Base-by-base conservation (phyloP, 805 yeast species). In the Wickerhamomyces rabaulensis region DNA sequence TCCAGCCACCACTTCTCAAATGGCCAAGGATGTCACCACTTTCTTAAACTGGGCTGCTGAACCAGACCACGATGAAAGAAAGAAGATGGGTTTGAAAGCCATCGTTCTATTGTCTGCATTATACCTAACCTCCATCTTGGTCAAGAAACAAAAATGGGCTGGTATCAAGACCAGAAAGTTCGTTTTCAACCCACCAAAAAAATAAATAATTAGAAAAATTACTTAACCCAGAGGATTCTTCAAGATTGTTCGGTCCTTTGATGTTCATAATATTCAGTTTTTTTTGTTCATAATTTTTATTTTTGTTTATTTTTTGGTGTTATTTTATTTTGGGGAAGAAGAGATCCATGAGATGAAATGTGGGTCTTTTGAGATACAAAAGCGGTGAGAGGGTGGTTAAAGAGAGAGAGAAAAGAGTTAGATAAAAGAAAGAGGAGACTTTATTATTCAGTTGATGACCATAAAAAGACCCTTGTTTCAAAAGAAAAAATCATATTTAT, bases 31-130 rank as follows among this genome's bases (percentile, higher is more conserved):
- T 71, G 99, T 94, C 48, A 74, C 89, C 53, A 82, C 89, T 45
- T 94, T 94, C 85, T 82, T 94, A 70, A 87, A 91, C 80, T 94
- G 99, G 99, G 89, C 97, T 55, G 75, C 97, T 49, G 97, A 90
- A 75, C 99, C 99, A 52, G 99, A 94, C 76, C 97, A 87, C 63
- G 99, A 94, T 64, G 97, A 90, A 67, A 87, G 99, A 77, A 94
- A 94, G 84, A 88, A 85, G 75, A 77, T 85, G 70, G 99, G 99
- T 75, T 75, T 88, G 69, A 94, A 94, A 79, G 96, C 97, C 44
- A 65, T 94, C 56, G 75, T 91, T 61, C 78, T 90, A 54, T 67
- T 84, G 52, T 81, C 96, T 39, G 73, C 91, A 36, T 75, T 94
- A 61, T 89, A 83, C 78, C 80, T 88, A 62, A 60, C 90, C 51